Base-by-base conservation (phyloP, 192 early-diverging fungal genomes). In the Linnemannia zychae region DNA sequence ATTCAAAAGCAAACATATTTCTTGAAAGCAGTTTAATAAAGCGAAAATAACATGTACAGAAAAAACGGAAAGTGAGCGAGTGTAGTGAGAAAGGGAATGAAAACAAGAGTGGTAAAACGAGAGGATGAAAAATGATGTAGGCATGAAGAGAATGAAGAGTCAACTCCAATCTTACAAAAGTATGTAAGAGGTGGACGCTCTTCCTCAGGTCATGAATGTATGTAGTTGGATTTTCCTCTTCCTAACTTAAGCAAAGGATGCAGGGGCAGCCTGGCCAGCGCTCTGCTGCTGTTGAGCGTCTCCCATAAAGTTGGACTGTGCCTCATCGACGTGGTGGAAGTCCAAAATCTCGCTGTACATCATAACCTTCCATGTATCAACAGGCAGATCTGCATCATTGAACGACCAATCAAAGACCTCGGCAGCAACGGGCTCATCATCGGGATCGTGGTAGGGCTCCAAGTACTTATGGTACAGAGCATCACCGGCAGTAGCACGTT, bases 321-420 rank as follows among this genome's bases (percentile, higher is more conserved):
- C 49, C 57, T 85, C 77, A 36, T 79, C 83, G 38, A 85, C 83
- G 20, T 85, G 77, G 60, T 85, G 83, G 49, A 85, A 85, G 47
- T 85, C 94, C 49, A 95, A 85, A 65, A 96, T 95, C 80, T 96
- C 95, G 71, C 92, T 93, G 81, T 96, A 96, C 94, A 96, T 95
- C 94, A 95, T 96, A 15, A 95, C 92, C 87, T 95, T 96, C 96
- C 96, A 97, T 77, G 94, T 92, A 72, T 96, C 96, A 18, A 95
- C 91, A 7, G 95, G 93, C 82, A 97, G 88, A 74, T 99, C 96
- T 0, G 95, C 95, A 70, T 98, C 97, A 72, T 95, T 97, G 88
- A 97, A 98, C 17, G 96, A 96, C 98, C 98, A 99, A 88, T 99
- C 96, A 87, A 99, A 99, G 75, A 88, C 88, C 68, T 90, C 92